Percentiles rank a stretch among this genome's conserved stretches.
Evolutionary conservation across 108 stramenopile genomes (phyloP).

Genomic region (Cylindrotheca fusiformis): DNA sequence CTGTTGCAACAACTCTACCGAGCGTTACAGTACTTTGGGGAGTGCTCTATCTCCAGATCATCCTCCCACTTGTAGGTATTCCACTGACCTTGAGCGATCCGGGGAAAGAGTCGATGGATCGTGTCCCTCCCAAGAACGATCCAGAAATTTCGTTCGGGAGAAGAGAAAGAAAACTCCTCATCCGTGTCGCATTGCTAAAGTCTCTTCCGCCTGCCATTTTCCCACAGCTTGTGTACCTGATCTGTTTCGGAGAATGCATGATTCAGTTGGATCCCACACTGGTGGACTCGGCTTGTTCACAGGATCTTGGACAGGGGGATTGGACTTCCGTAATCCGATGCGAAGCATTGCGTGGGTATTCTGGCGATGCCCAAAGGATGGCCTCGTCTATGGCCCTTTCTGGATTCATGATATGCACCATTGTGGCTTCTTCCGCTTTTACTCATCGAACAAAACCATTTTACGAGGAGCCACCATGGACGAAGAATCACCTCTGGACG

Average conservation of each 20-base stretch:
- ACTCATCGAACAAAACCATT: constrained; percentile 58
- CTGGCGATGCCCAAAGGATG: constrained; percentile 46
- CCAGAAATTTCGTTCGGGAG: constrained; percentile 54
- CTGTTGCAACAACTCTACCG: constrained; percentile 52
- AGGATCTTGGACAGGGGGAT: constrained; percentile 2
- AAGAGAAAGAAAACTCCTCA: constrained; percentile 48
- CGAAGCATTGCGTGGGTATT: constrained; percentile 50
- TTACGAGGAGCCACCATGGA: constrained; percentile 56
- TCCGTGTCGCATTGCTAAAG: constrained; percentile 41
- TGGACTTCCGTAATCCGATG: constrained; percentile 65
- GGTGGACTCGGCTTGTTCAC: constrained; percentile 12
- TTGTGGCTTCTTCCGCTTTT: constrained; percentile 63
- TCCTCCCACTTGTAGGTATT: constrained; percentile 67
- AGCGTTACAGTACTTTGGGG: constrained; percentile 54
- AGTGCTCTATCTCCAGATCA: constrained; percentile 58
- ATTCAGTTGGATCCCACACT: constrained; percentile 38
- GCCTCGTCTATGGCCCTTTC: constrained; percentile 58
- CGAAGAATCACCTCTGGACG: constrained; percentile 60
- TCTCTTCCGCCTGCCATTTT: constrained; percentile 55
- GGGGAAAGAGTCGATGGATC: constrained; percentile 60
- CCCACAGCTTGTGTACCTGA: constrained; percentile 65
- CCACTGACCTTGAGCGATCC: constrained; percentile 61
- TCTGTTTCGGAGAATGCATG: constrained; percentile 59
- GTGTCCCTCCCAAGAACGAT: constrained; percentile 84
- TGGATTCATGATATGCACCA: constrained; percentile 53